Evolutionary conservation across 2,329 filamentous ascomycete species (phyloP).

Genomic region (Fusarium devonianum): DNA sequence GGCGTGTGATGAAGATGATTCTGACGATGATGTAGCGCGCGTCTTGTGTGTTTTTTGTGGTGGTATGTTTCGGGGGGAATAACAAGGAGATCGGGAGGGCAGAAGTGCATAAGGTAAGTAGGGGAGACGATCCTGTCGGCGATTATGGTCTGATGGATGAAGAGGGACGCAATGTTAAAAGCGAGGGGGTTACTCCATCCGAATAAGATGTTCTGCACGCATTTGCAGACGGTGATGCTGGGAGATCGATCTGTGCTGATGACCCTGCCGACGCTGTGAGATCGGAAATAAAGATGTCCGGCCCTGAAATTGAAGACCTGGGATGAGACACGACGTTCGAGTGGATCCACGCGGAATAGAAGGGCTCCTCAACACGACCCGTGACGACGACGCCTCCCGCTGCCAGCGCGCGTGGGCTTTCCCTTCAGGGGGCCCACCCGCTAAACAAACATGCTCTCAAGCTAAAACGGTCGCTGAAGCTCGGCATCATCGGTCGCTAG

Average conservation of each 20-base stretch:
- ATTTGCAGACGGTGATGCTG: conserved; percentile 5
- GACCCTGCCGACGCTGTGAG: no score
- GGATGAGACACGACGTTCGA: conserved; percentile 17
- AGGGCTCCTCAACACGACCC: conserved; percentile 6
- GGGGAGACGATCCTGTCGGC: conserved; percentile 8
- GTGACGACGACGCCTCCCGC: conserved; percentile 19
- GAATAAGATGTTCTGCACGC: no score
- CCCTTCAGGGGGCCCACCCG: conserved; percentile 20
- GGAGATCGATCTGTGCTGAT: no score
- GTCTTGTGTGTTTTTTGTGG: conserved; percentile 24
- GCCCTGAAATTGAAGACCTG: conserved; percentile 18
- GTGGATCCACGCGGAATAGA: conserved; percentile 28
- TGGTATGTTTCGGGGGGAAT: conserved; percentile 30
- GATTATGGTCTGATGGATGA: conserved; percentile 20
- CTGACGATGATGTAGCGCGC: conserved; percentile 31
- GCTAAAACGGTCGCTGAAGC: conserved; percentile 18
- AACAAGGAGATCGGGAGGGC: conserved; percentile 14
- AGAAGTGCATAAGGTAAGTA: background rate
- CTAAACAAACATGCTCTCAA: conserved; percentile 19
- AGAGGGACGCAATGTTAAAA: background rate
- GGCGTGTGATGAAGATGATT: no score
- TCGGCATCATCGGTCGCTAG: conserved; percentile 18
- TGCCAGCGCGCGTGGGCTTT: conserved; percentile 16
- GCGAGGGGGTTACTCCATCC: no score
- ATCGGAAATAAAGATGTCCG: conserved; percentile 35